Base-by-base conservation (phyloP, 805 yeast species). In the Diddensiella santjacobensis region DNA sequence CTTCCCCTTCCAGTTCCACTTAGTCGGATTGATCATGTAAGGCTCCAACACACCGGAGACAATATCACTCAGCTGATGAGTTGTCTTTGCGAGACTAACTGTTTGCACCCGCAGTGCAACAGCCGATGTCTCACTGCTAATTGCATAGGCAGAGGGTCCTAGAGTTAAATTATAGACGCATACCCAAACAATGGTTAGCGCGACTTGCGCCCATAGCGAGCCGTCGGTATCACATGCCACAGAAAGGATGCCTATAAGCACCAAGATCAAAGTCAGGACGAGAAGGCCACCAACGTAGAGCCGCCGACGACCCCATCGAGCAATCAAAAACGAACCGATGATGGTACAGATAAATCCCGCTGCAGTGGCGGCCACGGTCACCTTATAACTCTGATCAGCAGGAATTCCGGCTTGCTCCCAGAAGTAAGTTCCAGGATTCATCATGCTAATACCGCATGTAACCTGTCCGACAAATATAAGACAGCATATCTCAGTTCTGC, bases 1-100 rank as follows among this genome's bases (percentile, higher is more conserved):
- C 55, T 73, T 74, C n/a, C 74, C 75, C 33, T 71, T 71, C 71
- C 71, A 65, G 54, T 75, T 67, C 46, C 73, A 73, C 29, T 64
- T 67, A 15, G 62, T 61, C 2, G 78, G 72, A 53, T 75, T 77
- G 53, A 77, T 64, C 70, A 76, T 66, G 56, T 73, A 74, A 15
- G 81, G 81, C 36, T 46, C 49, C 13, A 41, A 42, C 10, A 29
- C 49, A 18, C 48, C 40, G 10, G 47, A 17, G 20, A 62, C 51
- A 22, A 62, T 54, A 22, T 47, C 48, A 40, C 44, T 45, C 10
- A 60, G 19, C 22, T 58, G 47, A 49, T 54, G 57, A 23, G 61
- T 53, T 37, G 63, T 57, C 53, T 74, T 67, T 0, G 74, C 71
- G 19, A 74, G 44, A 4, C 69, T 69, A 29, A 73, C 61, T 0